These are phyloP conservation scores for Scedosporium boydii DNA, from an alignment of 2,329 filamentous ascomycete species.

Conservation along the genomic window DNA sequence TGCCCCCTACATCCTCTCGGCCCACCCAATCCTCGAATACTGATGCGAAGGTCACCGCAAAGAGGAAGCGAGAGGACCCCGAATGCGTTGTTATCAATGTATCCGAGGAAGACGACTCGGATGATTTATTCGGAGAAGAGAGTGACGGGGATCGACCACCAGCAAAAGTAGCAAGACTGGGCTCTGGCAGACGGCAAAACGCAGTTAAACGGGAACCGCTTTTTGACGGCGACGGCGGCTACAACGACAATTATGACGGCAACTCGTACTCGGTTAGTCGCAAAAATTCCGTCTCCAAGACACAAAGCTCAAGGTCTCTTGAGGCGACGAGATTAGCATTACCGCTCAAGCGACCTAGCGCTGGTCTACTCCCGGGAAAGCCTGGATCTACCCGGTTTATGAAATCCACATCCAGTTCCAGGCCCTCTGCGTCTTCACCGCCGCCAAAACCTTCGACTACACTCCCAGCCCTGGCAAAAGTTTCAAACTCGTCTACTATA, in stretches of 20 bases:
- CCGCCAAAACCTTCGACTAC: not conserved
- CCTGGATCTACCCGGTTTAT: slow-evolving; percentile 3
- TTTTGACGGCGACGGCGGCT: not conserved
- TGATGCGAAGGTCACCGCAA: not conserved
- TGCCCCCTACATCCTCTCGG: not conserved
- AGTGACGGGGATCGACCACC: not conserved
- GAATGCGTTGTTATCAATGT: not conserved
- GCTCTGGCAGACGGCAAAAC: not conserved
- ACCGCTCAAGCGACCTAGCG: not conserved
- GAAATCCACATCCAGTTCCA: not conserved
- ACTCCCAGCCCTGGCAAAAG: not conserved
- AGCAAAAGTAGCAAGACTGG: not conserved
- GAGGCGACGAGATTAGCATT: not conserved
- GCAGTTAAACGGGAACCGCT: not conserved
- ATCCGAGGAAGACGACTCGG: slow-evolving; percentile 1
- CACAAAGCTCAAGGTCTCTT: not conserved
- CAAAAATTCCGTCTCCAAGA: not conserved
- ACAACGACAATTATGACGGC: not conserved
- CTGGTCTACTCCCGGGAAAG: slow-evolving; percentile 2
- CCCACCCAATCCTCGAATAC: not conserved
- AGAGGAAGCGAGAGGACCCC: not conserved
- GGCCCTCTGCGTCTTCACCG: not conserved
- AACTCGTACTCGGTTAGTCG: not conserved
- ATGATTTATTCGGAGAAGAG: not conserved
- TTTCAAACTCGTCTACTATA: not conserved